Evolutionary conservation across 2,329 filamentous ascomycete species (phyloP), one percentile per base, ranked within the genome.

Genomic region (Aspergillus sp.): DNA sequence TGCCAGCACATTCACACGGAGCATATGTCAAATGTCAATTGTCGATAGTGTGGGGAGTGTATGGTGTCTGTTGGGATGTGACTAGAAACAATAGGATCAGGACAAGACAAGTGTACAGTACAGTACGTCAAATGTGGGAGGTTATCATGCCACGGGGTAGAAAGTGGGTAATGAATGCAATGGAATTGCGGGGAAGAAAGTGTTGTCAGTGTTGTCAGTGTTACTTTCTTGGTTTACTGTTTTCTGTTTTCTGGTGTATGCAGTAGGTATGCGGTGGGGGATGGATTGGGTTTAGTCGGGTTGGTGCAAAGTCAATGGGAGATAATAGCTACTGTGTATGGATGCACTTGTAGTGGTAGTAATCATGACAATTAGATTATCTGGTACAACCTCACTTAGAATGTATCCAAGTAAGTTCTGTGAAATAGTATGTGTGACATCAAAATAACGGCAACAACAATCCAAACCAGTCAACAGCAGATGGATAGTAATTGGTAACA

Each of bases 331-430:
- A 42, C 27, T 11, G 10, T 30, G 27, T 7, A 42, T 42, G 39
- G 39, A 8, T 42, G 13, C 13, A 19, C 15, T 42, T 42, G 17
- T 44, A n/a, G 21, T 44, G 19, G 17, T 44, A 23, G 21, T 44
- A 44, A 21, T 21, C 17, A 44, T 19, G 41, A 44, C 32, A 36
- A 36, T 42, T 42, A 42, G 39, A 19, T 21, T 44, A 44, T 49
- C 44, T 49, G 47, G 41, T 44, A 50, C 25, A 17, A 50, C 47
- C 47, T 50, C 25, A 50, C 47, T 50, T 44, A 11, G 41, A 44
- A 23, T 21, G 11, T 27, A 19, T 49, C 47, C 25, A 50, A 50
- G 47, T 50, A 50, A 50, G 47, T 50, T 10, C 47, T 30, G 47
- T 50, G 15, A 23, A 44, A 19, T 13, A 36, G n/a, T 49, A 17